These are phyloP conservation scores for Berberis vulgaris DNA, from an alignment of 164 flowering plant genomes.

Conservation along the genomic window DNA sequence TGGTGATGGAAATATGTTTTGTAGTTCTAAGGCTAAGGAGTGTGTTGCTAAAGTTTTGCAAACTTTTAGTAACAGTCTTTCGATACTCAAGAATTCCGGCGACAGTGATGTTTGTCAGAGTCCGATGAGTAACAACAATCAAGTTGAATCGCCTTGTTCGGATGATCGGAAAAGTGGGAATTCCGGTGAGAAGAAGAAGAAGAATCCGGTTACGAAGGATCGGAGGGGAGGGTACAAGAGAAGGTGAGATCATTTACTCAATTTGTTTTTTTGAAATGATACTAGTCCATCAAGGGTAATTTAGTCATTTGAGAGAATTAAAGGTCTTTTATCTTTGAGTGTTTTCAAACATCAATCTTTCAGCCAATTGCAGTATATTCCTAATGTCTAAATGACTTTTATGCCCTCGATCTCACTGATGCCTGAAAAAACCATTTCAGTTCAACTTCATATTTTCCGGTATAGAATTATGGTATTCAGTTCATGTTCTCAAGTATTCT, in stretches of 20 bases:
- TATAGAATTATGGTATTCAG: neutral
- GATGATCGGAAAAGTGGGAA: slow-evolving; percentile 22
- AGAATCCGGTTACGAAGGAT: neutral
- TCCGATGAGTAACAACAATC: slow-evolving; percentile 6
- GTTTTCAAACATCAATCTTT: neutral
- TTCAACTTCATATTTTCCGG: neutral
- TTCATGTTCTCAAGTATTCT: neutral
- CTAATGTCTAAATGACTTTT: neutral
- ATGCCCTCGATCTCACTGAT: no score
- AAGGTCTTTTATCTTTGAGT: no score
- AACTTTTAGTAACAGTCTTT: slow-evolving; percentile 21
- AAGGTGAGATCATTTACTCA: neutral
- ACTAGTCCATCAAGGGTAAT: neutral
- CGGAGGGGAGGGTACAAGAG: slow-evolving; percentile 7
- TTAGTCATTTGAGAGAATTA: neutral
- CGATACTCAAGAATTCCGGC: slow-evolving; percentile 9
- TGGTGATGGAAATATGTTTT: neutral
- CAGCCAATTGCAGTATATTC: neutral
- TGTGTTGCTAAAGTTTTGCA: slow-evolving; percentile 17
- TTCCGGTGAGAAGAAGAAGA: neutral
- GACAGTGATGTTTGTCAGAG: slow-evolving; percentile 17
- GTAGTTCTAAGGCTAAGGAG: slow-evolving; percentile 8
- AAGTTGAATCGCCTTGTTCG: neutral
- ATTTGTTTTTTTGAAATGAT: neutral
- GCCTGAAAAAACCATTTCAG: neutral